Base-by-base conservation (phyloP, 2,329 filamentous ascomycete species). In the Amesomyces nigricolor region DNA sequence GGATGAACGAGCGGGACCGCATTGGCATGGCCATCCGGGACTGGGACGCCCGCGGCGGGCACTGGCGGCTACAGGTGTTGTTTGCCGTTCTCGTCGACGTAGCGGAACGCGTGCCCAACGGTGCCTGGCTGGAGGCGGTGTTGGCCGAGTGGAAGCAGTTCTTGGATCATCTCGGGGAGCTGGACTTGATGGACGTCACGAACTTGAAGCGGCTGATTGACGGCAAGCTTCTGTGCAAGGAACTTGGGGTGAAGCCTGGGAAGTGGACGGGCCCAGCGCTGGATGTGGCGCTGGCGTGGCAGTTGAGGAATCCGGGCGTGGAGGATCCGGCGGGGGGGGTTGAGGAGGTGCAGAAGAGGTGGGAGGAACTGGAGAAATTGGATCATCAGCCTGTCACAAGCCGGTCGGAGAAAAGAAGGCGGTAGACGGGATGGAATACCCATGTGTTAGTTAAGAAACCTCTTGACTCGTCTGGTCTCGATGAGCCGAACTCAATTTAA, bases 191-290 rank as follows among this genome's bases (percentile, higher is more conserved):
- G 64, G 77, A 85, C 50, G 81, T 77, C 0, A 75, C 81, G 1
- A 73, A 78, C 2, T 67, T 87, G 37, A 83, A 81, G 63, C 78
- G 79, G 5, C 72, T 89, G 22, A 75, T 95, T 35, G 88, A 95
- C 66, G 92, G 94, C 14, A 87, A 81, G 39, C 75, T 86, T 51
- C 78, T 97, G 17, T 81, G 83, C 16, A 78, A 83, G 59, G 82
- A 81, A 4, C 75, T 97, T 3, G 82, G 79, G 0, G 73, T 79
- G n/a, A 84, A 83, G 60, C 86, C 88, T 0, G 90, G 89, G 1
- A 84, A 77, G n/a, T 97, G 92, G 92, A 87, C 95, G 79, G 83
- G 83, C 52, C 78, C 79, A 45, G 91, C 91, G 3, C 73, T 96
- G 46, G 87, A 95, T 32, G 75, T 91, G 4, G 88, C 89, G 58